Conservation (phyloP, 2,329 filamentous ascomycete species). For the Epichloe gansuensis region DNA sequence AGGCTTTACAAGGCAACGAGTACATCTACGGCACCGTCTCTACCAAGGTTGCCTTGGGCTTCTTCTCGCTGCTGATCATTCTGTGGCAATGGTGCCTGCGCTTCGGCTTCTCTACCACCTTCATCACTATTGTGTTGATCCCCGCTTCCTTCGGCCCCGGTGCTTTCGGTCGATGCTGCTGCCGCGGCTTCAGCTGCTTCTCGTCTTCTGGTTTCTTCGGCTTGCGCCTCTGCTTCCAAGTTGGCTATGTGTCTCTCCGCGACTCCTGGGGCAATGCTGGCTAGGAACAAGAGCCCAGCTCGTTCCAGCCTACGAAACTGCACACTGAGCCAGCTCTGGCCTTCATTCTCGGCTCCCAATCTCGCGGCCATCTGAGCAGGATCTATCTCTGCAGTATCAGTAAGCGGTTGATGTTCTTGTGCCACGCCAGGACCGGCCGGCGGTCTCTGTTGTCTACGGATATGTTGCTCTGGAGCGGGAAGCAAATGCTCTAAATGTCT, state of each 20-base stretch:
- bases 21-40: constrained; percentile 1
- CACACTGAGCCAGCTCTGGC: constrained; percentile 20
- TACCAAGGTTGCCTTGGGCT: background rate
- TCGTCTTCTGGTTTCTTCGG: constrained; percentile 28
- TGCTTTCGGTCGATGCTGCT: constrained; percentile 5
- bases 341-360: constrained; percentile 31
- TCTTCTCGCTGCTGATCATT: constrained; percentile 1
- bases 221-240: constrained; percentile 39
- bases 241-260: constrained; percentile 53
- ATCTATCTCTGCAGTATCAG: constrained; percentile 23
- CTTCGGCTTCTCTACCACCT: background rate
- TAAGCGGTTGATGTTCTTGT: constrained; percentile 14
- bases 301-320: constrained; percentile 45
- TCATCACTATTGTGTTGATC: background rate
- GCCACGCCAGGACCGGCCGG: constrained; percentile 15
- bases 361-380: constrained; percentile 42
- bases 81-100: constrained; percentile 2
- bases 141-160: background rate
- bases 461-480: constrained; percentile 31
- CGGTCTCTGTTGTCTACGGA: constrained; percentile 2
- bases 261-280: constrained; percentile 53
- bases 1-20: constrained; percentile 5
- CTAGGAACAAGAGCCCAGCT: constrained; percentile 49
- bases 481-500: constrained; percentile 48
- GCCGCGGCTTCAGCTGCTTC: constrained; percentile 24